These are phyloP conservation scores for Groenewaldozyma salmanticensis DNA, from an alignment of 805 yeast genomes.

Conservation along the genomic window DNA sequence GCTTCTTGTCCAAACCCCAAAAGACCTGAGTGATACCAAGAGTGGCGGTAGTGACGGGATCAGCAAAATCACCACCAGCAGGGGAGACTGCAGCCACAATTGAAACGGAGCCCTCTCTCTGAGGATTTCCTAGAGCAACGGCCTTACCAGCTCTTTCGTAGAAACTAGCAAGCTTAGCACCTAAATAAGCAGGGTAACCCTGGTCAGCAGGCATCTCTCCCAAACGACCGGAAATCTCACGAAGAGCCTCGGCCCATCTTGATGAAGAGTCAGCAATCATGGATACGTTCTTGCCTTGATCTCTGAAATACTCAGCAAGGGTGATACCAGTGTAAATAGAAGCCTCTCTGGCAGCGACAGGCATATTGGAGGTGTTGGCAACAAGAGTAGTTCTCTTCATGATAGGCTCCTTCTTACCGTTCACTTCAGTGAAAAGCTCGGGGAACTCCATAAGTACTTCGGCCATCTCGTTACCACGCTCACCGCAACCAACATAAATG, in stretches of 20 bases:
- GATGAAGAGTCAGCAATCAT: constrained; percentile 99
- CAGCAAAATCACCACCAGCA: constrained; percentile 99
- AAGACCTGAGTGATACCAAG: constrained; percentile 99
- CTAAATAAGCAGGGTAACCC: constrained; percentile 99
- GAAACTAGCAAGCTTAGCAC: constrained; percentile 97
- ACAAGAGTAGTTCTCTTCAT: constrained; percentile 99
- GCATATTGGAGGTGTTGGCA: constrained; percentile 99
- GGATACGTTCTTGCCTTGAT: constrained; percentile 97
- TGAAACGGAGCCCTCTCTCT: constrained; percentile 96
- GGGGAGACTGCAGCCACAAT: constrained; percentile 99
- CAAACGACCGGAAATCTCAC: constrained; percentile 99
- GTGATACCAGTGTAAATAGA: constrained; percentile 99
- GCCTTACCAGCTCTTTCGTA: constrained; percentile 99
- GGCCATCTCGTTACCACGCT: constrained; percentile 98
- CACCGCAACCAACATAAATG: constrained; percentile 94
- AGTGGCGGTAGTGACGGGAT: constrained; percentile 97
- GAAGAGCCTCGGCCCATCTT: constrained; percentile 99
- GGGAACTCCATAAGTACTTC: constrained; percentile 99
- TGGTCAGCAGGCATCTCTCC: constrained; percentile 99
- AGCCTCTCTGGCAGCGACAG: constrained; percentile 99
- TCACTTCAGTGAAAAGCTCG: constrained; percentile 81
- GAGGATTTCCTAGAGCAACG: constrained; percentile 89
- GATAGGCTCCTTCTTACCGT: constrained; percentile 94
- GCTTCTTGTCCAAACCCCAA: constrained; percentile 99
- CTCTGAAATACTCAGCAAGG: constrained; percentile 98